Percentiles rank a stretch among this genome's conserved stretches.
phyloP scores from a whole-genome alignment of 495 filamentous ascomycete species.

The Aspergillus funiculosus region DNA sequence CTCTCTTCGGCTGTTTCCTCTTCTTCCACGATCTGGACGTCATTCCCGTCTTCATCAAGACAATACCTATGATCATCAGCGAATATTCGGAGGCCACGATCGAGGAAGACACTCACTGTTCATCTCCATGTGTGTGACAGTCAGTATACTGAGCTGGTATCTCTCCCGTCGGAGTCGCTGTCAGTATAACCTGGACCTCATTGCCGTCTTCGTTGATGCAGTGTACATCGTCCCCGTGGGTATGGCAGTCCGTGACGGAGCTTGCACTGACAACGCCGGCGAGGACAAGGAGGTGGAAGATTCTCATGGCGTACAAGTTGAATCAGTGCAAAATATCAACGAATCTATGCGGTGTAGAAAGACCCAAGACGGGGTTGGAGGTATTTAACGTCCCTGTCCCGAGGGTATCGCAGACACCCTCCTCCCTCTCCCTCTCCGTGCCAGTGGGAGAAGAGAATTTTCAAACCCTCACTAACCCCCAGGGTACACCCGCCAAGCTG shows the following conservation, averaged over 20 bases:
- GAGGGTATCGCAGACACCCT: constrained; percentile 5
- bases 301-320: constrained; percentile 6
- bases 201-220: constrained; percentile 37
- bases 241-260: constrained; percentile 39
- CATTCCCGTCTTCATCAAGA: constrained; percentile 41
- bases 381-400: constrained; percentile 6
- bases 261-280: constrained; percentile 8
- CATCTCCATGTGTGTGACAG: constrained; percentile 45
- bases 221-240: constrained; percentile 33
- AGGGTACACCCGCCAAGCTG: constrained; percentile 14
- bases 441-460: constrained; percentile 4
- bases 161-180: constrained; percentile 37
- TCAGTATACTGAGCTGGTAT: constrained; percentile 44
- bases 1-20: constrained; percentile 17
- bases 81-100: neutral
- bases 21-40: constrained; percentile 35
- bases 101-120: constrained; percentile 33
- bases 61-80: constrained; percentile 36
- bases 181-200: constrained; percentile 37
- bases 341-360: no score
- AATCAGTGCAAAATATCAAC: no score
- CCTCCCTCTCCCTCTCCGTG: neutral
- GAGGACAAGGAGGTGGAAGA: constrained; percentile 7
- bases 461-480: constrained; percentile 12
- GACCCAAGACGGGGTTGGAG: neutral